Evolutionary conservation across 441 rosid species (phyloP).

Genomic region (Erysimum pusillum): DNA sequence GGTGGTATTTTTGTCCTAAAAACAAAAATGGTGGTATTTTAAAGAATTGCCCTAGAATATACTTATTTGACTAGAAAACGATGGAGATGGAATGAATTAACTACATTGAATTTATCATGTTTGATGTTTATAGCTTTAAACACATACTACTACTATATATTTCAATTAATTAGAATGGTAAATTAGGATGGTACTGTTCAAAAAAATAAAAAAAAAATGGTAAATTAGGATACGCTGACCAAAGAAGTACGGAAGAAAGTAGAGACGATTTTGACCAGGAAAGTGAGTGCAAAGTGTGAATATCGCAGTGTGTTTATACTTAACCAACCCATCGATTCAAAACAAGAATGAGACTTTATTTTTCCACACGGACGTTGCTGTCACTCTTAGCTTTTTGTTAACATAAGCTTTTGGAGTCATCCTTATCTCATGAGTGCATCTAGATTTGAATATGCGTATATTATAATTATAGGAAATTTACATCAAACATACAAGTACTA

Average conservation of each 20-base stretch:
- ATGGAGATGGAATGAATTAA: background rate
- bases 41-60: too few relatives aligned
- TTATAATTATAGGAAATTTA: background rate
- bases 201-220: too few relatives aligned
- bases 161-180: slow-evolving; percentile 3
- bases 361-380: slow-evolving; percentile 46
- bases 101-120: background rate
- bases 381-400: slow-evolving; percentile 13
- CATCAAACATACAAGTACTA: slow-evolving; percentile 2
- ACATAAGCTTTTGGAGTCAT: slow-evolving; percentile 33
- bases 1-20: too few relatives aligned
- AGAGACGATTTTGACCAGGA: slow-evolving; percentile 25
- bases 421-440: background rate
- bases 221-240: slow-evolving; percentile 7
- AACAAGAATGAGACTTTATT: slow-evolving; percentile 19
- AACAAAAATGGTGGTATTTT: too few relatives aligned
- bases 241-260: background rate
- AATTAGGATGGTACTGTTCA: background rate
- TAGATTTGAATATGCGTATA: background rate
- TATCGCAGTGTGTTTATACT: slow-evolving; percentile 34
- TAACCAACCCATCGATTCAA: slow-evolving; percentile 23
- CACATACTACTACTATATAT: background rate
- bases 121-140: background rate
- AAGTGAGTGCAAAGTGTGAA: slow-evolving; percentile 28
- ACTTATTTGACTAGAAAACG: background rate